Evolutionary conservation across 1,139 yeast species (phyloP), one percentile per base, ranked within the genome.

Genomic region (Candida smagusa): DNA sequence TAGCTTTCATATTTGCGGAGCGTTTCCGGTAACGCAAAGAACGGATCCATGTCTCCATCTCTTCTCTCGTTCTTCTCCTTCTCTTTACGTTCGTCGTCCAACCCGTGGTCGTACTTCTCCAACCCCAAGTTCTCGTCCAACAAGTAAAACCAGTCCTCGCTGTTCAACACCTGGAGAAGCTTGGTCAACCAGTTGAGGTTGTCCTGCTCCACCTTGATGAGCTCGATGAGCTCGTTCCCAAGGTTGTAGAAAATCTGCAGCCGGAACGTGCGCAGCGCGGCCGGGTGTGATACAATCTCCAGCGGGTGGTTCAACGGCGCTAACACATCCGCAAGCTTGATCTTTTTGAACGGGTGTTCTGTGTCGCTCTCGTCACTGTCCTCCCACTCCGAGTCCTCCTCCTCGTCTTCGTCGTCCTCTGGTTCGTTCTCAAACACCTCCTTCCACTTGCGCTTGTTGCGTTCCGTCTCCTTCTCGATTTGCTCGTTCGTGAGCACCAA

Each of bases 271-370:
- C 73, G 76, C 42, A 79, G 74, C 12, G 87, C 68, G 0, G 89
- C 79, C 6, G 83, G 82, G 52, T 87, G 92, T 2, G 74, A 71
- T 2, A 85, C 78, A 3, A 90, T 63, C 52, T 92, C 96, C 9
- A 87, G 74, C 0, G 97, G 94, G 43, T 86, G 85, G 11, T 78
- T 70, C 16, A 92, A 76, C 0, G 97, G 96, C 9, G 83, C 78
- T 42, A 92, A 64, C 21, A 89, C 65, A 35, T 81, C 81, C 16
- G 74, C 69, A 24, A 76, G 50, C 33, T 64, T 64, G 9, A 75
- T 46, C 30, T 59, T 54, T 34, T 59, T 59, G 41, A 68, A 56
- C 1, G 71, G 70, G 37, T 68, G 63, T 6, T 56, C 61, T 33
- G 59, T 65, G 7, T 31, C 38, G 30, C 13, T 24, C 12, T 25